Conservation (phyloP, 768 basidiomycete species). For the Lactifluus echinatus region DNA sequence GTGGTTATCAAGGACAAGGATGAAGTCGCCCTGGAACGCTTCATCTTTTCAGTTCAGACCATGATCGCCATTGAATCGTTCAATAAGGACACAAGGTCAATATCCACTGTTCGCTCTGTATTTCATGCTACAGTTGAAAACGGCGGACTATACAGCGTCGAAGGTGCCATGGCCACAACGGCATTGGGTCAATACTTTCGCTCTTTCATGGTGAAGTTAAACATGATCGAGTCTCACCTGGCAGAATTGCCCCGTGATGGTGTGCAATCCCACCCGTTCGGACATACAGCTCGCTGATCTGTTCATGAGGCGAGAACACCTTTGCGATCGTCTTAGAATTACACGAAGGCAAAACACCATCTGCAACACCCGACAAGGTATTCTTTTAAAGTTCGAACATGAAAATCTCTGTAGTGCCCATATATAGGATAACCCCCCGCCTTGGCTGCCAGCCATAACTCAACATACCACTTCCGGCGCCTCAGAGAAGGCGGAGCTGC, state of each 20-base stretch:
- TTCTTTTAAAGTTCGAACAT: not conserved
- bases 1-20: conserved; percentile 79
- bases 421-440: conserved; percentile 48
- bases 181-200: conserved; percentile 71
- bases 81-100: conserved; percentile 61
- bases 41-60: conserved; percentile 78
- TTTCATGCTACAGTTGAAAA: not conserved
- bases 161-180: conserved; percentile 56
- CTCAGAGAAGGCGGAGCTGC: conserved; percentile 59
- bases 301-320: conserved; percentile 50
- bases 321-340: conserved; percentile 82
- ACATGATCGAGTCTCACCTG: conserved; percentile 66
- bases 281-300: not conserved
- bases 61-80: conserved; percentile 66
- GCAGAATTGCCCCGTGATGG: conserved; percentile 49
- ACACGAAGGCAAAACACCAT: conserved; percentile 53
- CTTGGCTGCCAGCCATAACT: conserved; percentile 70
- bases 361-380: conserved; percentile 41
- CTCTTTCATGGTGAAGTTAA: conserved; percentile 74
- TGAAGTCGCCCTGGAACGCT: conserved; percentile 79
- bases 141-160: conserved; percentile 40
- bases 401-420: conserved; percentile 15
- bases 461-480: conserved; percentile 61
- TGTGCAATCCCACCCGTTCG: conserved; percentile 23
- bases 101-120: not conserved